Evolutionary conservation across 2,329 filamentous ascomycete species (phyloP), one percentile per base, ranked within the genome.

Genomic region (Sphaerostilbella broomeana): DNA sequence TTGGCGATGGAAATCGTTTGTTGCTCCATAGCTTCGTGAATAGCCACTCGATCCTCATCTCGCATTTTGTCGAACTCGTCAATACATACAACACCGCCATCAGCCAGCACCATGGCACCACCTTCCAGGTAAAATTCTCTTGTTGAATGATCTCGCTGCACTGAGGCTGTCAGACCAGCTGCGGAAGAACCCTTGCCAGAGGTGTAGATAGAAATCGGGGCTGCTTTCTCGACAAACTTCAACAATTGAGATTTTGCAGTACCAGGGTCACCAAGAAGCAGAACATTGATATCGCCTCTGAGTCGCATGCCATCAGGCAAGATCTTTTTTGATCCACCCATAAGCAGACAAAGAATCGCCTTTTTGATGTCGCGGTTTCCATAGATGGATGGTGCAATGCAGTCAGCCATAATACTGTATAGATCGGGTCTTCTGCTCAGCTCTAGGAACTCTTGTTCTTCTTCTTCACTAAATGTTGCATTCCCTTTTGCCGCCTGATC

Each of bases 21-120:
- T 67, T 98, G 92, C 61, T 98, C 92, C 92, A 98, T 98, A 43
- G 92, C 92, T 75, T 98, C 92, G 72, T 98, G 92, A 50, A 98
- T 98, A 2, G 92, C 92, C 6, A 97, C 92, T 52, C 92, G 78
- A 54, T 98, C 92, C 62, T 98, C 92, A 58, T 98, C 92, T 47
- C 92, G 77, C 92, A 98, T 98, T 72, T 98, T 98, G 69, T 98
- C 92, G 58, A 98, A 98, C 65, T 98, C 92, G 58, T 98, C 92
- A 52, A 98, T 98, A 63, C 92, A 97, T 8, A 97, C 92, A 1
- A 97, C 90, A 53, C 92, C 92, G 3, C 89, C 89, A 51, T 98
- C 92, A 4, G 92, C 92, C 13, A 98, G 77, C 4, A 98, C 92
- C 92, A 98, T 97, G 21, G 92, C 92, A 64, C 92, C 92, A 32